These are phyloP conservation scores for Leishmania braziliensis DNA, from an alignment of 208 protist species.

Conservation along the genomic window DNA sequence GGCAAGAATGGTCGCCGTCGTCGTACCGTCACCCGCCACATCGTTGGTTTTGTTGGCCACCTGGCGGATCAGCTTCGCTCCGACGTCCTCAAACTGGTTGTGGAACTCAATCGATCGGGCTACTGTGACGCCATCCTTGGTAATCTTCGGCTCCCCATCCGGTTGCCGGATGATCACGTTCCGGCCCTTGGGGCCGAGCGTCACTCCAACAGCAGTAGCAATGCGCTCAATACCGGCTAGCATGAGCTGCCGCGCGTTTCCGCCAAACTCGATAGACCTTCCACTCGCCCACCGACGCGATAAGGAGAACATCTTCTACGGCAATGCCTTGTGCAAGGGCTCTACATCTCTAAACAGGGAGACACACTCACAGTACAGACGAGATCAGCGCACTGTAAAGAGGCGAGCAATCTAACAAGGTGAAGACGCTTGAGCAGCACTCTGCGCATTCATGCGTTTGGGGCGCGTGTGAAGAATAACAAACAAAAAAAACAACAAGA, in stretches of 20 bases:
- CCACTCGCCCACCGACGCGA: slow-evolving; percentile 41
- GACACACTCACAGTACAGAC: not conserved
- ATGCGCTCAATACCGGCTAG: slow-evolving; percentile 97
- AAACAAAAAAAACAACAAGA: not conserved
- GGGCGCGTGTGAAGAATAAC: not conserved
- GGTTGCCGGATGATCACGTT: slow-evolving; percentile 99
- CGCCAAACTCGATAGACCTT: slow-evolving; percentile 97
- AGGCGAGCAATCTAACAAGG: not conserved
- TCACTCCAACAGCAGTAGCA: slow-evolving; percentile 97
- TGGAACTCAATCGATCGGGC: slow-evolving; percentile 99
- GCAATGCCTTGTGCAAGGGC: not conserved
- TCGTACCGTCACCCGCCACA: slow-evolving; percentile 98
- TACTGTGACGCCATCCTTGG: slow-evolving; percentile 99
- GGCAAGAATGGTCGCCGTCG: slow-evolving; percentile 99
- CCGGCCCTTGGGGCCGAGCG: slow-evolving; percentile 98
- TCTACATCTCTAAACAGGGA: not conserved
- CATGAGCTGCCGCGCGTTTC: slow-evolving; percentile 94
- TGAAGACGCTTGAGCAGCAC: not conserved
- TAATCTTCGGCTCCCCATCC: slow-evolving; percentile 99
- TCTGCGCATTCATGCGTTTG: not conserved
- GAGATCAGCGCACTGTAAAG: not conserved
- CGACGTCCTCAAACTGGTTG: slow-evolving; percentile 98
- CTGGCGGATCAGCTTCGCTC: slow-evolving; percentile 96
- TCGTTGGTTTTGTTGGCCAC: slow-evolving; percentile 99
- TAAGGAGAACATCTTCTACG: slow-evolving; percentile 28